A percentile compares a stretch with the other conserved stretches of the same genome.
phyloP scores from a whole-genome alignment of 139 green algal species.

The Picochlorum sp. region DNA sequence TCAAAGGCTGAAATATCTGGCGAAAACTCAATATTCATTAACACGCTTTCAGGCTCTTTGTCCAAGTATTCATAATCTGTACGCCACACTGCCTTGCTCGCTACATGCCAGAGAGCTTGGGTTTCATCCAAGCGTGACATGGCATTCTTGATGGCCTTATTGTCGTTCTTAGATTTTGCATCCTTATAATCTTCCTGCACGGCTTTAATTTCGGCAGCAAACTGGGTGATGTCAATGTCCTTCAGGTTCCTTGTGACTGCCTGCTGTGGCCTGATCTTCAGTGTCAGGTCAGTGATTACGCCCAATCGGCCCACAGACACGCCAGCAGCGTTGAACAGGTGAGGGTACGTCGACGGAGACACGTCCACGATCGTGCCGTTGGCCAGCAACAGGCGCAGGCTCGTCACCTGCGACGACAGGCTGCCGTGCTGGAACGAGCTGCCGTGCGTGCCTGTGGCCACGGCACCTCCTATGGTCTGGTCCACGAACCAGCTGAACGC shows the following conservation, averaged over 20 bases:
- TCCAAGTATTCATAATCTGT: conserved; percentile 24
- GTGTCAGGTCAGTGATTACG: conserved; percentile 52
- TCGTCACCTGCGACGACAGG: conserved; percentile 54
- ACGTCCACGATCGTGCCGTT: conserved; percentile 61
- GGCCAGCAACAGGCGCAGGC: conserved; percentile 49
- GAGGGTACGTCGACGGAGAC: conserved; percentile 34
- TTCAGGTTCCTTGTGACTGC: conserved; percentile 5
- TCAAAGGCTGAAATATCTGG: conserved; percentile 19
- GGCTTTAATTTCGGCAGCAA: conserved; percentile 17
- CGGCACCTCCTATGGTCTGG: conserved; percentile 73
- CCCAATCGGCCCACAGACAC: conserved; percentile 54
- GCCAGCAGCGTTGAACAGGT: conserved; percentile 39
- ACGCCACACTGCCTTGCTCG: conserved; percentile 9
- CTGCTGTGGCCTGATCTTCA: conserved; percentile 25
- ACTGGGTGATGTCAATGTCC: conserved; percentile 11
- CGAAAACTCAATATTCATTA: conserved; percentile 20
- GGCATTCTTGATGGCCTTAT: conserved; percentile 1
- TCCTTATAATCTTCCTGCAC: conserved; percentile 27
- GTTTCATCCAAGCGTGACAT: conserved; percentile 30
- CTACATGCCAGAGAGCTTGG: conserved; percentile 25
- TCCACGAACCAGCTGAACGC: conserved; percentile 71
- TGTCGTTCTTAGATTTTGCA: conserved; percentile 6
- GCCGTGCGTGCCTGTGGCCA: conserved; percentile 73
- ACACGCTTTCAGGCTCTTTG: conserved; percentile 10
- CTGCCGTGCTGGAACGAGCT: conserved; percentile 41